Evolutionary conservation across 2,329 filamentous ascomycete species (phyloP).

Genomic region (Hawksworthiomyces lignivorus): DNA sequence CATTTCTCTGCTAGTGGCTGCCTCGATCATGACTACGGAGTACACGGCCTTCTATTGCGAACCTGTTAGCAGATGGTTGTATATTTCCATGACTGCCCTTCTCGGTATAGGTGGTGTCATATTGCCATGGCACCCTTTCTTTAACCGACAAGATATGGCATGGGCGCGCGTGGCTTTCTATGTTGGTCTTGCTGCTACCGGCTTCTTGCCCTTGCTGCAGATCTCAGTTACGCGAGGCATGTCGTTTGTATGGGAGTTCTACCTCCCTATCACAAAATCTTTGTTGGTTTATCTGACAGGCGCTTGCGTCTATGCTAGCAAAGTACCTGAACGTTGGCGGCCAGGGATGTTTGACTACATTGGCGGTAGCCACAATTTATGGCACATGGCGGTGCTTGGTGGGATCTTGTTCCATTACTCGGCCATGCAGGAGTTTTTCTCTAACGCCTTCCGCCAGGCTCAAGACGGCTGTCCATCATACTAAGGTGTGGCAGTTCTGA

Average conservation of each 20-base stretch:
- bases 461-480: conserved; percentile 50
- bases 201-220: conserved; percentile 82
- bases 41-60: conserved; percentile 99
- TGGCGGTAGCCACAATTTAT: conserved; percentile 93
- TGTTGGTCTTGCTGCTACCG: conserved; percentile 76
- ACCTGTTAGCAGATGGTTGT: conserved; percentile 74
- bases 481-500: too few species aligned
- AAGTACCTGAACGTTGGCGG: conserved; percentile 86
- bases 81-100: conserved; percentile 72
- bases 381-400: conserved; percentile 89
- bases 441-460: conserved; percentile 64
- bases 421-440: conserved; percentile 94
- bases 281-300: conserved; percentile 79
- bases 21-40: conserved; percentile 95
- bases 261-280: conserved; percentile 78
- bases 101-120: conserved; percentile 84
- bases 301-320: conserved; percentile 81
- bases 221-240: conserved; percentile 68
- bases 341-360: conserved; percentile 94
- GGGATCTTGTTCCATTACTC: conserved; percentile 96
- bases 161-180: conserved; percentile 92
- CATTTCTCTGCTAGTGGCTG: conserved; percentile 88
- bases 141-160: conserved; percentile 87
- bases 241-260: conserved; percentile 82
- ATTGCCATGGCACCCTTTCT: conserved; percentile 90